Evolutionary conservation across 768 basidiomycete species (phyloP).

Genomic region (Pleurotus ostreatus): DNA sequence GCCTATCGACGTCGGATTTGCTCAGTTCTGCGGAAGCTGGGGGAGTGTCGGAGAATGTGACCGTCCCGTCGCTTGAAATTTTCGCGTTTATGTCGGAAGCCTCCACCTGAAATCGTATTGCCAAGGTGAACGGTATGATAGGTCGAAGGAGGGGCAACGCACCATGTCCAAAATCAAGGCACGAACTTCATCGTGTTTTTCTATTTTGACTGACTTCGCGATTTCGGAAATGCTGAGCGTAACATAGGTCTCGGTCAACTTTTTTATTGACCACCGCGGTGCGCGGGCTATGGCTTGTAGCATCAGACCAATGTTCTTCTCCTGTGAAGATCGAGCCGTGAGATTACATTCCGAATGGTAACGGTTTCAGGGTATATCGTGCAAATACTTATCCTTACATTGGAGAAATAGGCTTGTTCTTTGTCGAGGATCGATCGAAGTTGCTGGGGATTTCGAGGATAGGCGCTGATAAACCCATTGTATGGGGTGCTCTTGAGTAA

Average conservation of each 20-base stretch:
- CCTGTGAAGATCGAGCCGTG: conserved; percentile 32
- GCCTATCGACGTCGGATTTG: conserved; percentile 55
- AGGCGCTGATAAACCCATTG: conserved; percentile 55
- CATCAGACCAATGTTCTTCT: conserved; percentile 70
- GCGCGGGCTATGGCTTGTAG: conserved; percentile 63
- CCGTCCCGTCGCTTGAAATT: conserved; percentile 64
- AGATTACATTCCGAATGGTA: neutral
- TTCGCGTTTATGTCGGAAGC: conserved; percentile 64
- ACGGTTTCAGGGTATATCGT: conserved; percentile 12
- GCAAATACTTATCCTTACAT: conserved; percentile 27
- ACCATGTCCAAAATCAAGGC: conserved; percentile 74
- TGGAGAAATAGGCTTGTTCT: conserved; percentile 47
- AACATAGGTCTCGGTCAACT: conserved; percentile 79
- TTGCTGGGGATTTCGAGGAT: conserved; percentile 49
- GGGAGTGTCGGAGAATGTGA: conserved; percentile 67
- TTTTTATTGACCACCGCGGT: conserved; percentile 75
- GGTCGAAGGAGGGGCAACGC: conserved; percentile 15
- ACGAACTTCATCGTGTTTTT: conserved; percentile 51
- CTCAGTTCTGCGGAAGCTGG: conserved; percentile 38
- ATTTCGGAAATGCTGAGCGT: conserved; percentile 75
- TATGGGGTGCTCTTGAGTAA: conserved; percentile 70
- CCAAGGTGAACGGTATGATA: neutral
- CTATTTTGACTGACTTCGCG: conserved; percentile 47
- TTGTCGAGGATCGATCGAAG: conserved; percentile 49
- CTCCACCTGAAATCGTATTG: conserved; percentile 50